A percentile compares a stretch with the other conserved stretches of the same genome.
Conservation (phyloP, 1,284 basidiomycete genomes). For the Exobasidium rhododendri region DNA sequence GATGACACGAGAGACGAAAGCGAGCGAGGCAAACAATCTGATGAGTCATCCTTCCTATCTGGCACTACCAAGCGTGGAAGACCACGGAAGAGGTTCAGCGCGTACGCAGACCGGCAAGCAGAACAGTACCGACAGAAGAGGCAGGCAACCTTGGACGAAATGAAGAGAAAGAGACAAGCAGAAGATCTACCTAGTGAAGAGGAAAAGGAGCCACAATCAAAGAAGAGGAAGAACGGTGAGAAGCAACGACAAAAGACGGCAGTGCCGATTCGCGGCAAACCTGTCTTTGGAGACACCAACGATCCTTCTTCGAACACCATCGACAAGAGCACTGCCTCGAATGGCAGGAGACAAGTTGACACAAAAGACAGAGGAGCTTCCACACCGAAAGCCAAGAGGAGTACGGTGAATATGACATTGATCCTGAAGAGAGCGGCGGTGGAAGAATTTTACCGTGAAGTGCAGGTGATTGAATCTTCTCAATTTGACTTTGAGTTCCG, state of each 20-base stretch:
- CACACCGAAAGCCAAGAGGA: background rate
- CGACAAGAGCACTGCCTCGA: no score
- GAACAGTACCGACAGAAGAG: background rate
- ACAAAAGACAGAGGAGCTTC: background rate
- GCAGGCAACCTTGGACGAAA: background rate
- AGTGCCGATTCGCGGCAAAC: no score
- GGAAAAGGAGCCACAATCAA: background rate
- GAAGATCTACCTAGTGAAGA: background rate
- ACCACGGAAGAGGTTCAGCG: background rate
- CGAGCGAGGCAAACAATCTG: no score
- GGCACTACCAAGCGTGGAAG: background rate
- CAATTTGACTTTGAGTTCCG: background rate
- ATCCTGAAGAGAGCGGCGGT: background rate
- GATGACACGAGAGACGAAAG: no score
- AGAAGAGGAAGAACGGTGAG: background rate
- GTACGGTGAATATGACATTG: background rate
- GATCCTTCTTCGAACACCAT: no score
- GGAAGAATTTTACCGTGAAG: background rate
- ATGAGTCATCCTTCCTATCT: no score
- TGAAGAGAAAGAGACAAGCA: background rate
- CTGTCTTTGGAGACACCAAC: no score
- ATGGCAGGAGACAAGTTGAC: no score
- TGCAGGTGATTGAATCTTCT: background rate
- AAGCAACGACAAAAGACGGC: no score
- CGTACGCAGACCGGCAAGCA: background rate